Evolutionary conservation across 257 asterid species (phyloP).

Genomic region (Scutellaria baicalensis): DNA sequence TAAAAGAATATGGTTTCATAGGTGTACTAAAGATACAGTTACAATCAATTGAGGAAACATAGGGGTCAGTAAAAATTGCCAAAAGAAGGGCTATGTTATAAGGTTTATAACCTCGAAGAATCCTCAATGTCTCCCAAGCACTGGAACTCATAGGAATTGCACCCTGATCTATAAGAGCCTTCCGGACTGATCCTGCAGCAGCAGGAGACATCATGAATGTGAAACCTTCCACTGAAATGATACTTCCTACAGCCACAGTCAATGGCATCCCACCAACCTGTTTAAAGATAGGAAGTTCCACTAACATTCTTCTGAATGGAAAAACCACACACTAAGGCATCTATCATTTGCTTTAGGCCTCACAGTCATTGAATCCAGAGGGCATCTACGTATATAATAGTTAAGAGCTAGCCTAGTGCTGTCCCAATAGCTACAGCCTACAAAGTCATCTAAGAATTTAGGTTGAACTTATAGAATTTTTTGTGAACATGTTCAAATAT

Average conservation of each 20-base stretch:
- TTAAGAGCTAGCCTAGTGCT: background rate
- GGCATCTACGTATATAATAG: background rate
- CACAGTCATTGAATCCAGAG: background rate
- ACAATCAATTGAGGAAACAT: slow-evolving; percentile 6
- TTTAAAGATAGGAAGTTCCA: slow-evolving; percentile 9
- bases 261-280: slow-evolving; percentile 88
- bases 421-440: background rate
- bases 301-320: background rate
- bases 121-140: slow-evolving; percentile 90
- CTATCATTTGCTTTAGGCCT: background rate
- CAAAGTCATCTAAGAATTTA: background rate
- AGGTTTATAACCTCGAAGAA: slow-evolving; percentile 62
- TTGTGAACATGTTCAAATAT: no score
- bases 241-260: slow-evolving; percentile 86
- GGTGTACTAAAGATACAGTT: background rate
- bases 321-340: slow-evolving; percentile 2
- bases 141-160: slow-evolving; percentile 63
- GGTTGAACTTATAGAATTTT: background rate
- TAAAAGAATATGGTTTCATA: background rate
- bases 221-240: slow-evolving; percentile 72
- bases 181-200: slow-evolving; percentile 59
- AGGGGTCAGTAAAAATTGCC: slow-evolving; percentile 1
- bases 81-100: background rate
- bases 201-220: slow-evolving; percentile 70
- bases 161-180: slow-evolving; percentile 66